These are phyloP conservation scores for Prunus persica DNA, from an alignment of 306 rosid genomes.

Conservation along the genomic window DNA sequence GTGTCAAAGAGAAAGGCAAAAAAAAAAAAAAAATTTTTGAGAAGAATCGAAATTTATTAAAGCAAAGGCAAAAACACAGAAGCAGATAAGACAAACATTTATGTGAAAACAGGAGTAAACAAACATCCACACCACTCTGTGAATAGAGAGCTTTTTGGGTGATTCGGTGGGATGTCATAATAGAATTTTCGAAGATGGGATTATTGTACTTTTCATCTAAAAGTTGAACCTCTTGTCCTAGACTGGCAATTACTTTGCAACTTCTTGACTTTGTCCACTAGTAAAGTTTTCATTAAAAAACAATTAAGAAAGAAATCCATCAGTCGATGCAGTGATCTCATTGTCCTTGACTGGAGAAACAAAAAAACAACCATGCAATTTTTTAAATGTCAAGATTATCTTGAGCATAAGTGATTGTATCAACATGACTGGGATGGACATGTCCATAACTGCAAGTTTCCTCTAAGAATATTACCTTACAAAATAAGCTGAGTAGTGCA, in stretches of 20 bases:
- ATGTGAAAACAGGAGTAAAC: neutral
- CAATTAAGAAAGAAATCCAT: neutral
- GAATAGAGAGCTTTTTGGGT: neutral
- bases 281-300: neutral
- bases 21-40: too few relatives aligned
- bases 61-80: too few relatives aligned
- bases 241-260: neutral
- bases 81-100: too few relatives aligned
- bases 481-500: neutral
- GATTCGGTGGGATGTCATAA: neutral
- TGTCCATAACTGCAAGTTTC: neutral
- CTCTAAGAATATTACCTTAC: neutral
- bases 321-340: neutral
- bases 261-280: neutral
- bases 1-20: neutral
- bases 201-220: neutral
- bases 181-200: neutral
- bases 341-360: neutral
- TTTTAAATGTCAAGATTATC: slow-evolving; percentile 2
- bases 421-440: neutral
- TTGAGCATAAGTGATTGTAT: neutral
- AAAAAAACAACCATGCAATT: neutral
- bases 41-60: too few relatives aligned
- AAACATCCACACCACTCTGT: neutral
- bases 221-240: neutral